Base-by-base conservation (phyloP, 2,329 filamentous ascomycete genomes). In the Colletotrichum tropicicola region DNA sequence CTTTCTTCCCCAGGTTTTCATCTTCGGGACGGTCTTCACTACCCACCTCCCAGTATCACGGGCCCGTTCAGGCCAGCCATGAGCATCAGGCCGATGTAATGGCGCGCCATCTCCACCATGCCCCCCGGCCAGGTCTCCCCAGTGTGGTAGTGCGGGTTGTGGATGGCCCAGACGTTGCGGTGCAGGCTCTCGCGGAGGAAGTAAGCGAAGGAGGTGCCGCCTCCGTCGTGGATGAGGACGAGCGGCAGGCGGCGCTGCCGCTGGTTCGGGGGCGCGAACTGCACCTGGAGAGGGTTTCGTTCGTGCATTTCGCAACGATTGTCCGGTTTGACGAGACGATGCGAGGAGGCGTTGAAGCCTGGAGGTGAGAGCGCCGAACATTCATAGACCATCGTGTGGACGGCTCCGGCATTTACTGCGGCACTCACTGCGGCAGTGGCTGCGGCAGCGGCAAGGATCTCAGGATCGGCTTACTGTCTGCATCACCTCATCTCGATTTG, bases 161-260 rank as follows among this genome's bases (percentile, higher is more conserved):
- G 73, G 37, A 75, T 67, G 28, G 72, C 73, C 73, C 73, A 75
- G 17, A 75, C 73, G 17, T 74, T 71, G 45, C 73, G 72, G 17
- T 69, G 60, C 48, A 75, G 44, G 49, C 52, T 70, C 21, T 70
- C 73, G 15, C 75, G 62, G 30, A 73, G 59, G 49, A 73, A 73
- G 59, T 75, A 75, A 41, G 70, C 69, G 56, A 74, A 74, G 15
- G 73, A 72, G 12, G 73, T 75, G 65, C 73, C 73, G 54, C 73
- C 72, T 27, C 73, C 73, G 43, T 75, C 73, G 65, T 75, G 73
- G 55, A 75, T 71, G 23, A 75, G 61, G 2, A 75, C 73, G 19
- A 75, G 62, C 25, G 72, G 73, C 6, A 49, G 47, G 4, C 28
- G 27, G 17, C 47, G 47, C 47, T 49, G 15, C 17, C 47, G 25